Conservation (phyloP, 2,329 filamentous ascomycete genomes). For the Nannizzia gypsea region DNA sequence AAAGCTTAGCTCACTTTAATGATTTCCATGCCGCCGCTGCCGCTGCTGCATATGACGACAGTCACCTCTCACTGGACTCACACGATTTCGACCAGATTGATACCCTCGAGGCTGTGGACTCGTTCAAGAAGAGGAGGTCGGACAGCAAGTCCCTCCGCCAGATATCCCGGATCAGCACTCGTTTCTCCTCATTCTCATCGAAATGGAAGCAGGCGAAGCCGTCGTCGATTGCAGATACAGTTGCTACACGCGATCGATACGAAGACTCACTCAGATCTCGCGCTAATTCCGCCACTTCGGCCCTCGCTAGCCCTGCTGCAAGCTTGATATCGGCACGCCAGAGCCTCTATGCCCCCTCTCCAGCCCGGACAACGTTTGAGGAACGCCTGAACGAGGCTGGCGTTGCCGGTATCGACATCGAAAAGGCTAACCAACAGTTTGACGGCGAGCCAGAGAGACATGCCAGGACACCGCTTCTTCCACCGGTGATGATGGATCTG, state of each 20-base stretch:
- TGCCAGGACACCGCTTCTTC: constrained; percentile 72
- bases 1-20: constrained; percentile 27
- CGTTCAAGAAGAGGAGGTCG: constrained; percentile 43
- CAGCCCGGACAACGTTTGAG: constrained; percentile 52
- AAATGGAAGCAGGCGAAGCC: constrained; percentile 26
- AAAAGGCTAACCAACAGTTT: constrained; percentile 40
- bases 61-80: constrained; percentile 22
- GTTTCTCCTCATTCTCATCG: constrained; percentile 63
- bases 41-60: constrained; percentile 22
- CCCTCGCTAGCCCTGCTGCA: constrained; percentile 26
- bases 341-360: constrained; percentile 47
- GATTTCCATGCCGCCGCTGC: constrained; percentile 18
- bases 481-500: constrained; percentile 59
- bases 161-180: constrained; percentile 52
- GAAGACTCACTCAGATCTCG: constrained; percentile 29
- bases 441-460: constrained; percentile 48
- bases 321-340: constrained; percentile 35
- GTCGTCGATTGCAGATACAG: constrained; percentile 25
- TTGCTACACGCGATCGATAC: constrained; percentile 21
- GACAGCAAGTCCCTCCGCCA: constrained; percentile 37
- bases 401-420: constrained; percentile 41
- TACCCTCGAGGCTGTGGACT: constrained; percentile 49
- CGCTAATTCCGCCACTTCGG: constrained; percentile 33
- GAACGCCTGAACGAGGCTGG: constrained; percentile 40
- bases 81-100: constrained; percentile 43